A percentile compares a stretch with the other conserved stretches of the same genome.
These are phyloP conservation scores for Cystobasidiaceae sp. DNA, from an alignment of 1,284 basidiomycete genomes.

Conservation along the genomic window DNA sequence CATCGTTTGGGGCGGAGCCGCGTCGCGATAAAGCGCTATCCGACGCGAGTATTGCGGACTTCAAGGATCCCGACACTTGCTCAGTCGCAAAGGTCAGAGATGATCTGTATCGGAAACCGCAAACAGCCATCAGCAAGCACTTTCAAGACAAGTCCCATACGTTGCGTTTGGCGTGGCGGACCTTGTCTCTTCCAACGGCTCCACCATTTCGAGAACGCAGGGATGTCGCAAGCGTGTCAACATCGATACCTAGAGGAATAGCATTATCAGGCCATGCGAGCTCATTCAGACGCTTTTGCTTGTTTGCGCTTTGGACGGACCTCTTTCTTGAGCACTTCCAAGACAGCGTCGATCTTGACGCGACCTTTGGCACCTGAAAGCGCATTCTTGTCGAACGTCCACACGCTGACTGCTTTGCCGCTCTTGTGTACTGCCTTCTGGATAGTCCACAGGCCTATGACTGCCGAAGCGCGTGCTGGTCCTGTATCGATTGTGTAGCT, in stretches of 20 bases:
- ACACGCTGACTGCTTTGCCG: slow-evolving; percentile 77
- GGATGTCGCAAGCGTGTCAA: slow-evolving; percentile 84
- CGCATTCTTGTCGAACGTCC: slow-evolving; percentile 77
- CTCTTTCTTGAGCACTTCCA: slow-evolving; percentile 83
- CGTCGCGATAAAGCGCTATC: slow-evolving; percentile 42
- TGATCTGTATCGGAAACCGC: slow-evolving; percentile 45
- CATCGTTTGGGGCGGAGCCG: slow-evolving; percentile 50
- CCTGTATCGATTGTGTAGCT: slow-evolving; percentile 55
- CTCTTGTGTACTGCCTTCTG: slow-evolving; percentile 80
- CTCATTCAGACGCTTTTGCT: slow-evolving; percentile 13
- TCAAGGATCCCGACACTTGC: slow-evolving; percentile 69
- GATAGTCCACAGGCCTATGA: slow-evolving; percentile 80
- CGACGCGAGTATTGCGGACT: slow-evolving; percentile 59
- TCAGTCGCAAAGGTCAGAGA: slow-evolving; percentile 93
- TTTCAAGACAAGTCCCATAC: neutral
- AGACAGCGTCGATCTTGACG: slow-evolving; percentile 55
- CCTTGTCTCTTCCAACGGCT: slow-evolving; percentile 92
- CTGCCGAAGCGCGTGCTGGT: slow-evolving; percentile 48
- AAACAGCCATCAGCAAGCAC: neutral
- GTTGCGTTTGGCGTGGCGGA: slow-evolving; percentile 16
- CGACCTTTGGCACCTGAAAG: slow-evolving; percentile 54
- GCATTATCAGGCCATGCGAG: neutral
- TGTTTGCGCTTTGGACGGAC: slow-evolving; percentile 51
- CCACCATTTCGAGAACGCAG: slow-evolving; percentile 94
- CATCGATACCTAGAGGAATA: slow-evolving; percentile 63